Conservation (phyloP, 139 green algal genomes). For the Ostreobium quekettii region DNA sequence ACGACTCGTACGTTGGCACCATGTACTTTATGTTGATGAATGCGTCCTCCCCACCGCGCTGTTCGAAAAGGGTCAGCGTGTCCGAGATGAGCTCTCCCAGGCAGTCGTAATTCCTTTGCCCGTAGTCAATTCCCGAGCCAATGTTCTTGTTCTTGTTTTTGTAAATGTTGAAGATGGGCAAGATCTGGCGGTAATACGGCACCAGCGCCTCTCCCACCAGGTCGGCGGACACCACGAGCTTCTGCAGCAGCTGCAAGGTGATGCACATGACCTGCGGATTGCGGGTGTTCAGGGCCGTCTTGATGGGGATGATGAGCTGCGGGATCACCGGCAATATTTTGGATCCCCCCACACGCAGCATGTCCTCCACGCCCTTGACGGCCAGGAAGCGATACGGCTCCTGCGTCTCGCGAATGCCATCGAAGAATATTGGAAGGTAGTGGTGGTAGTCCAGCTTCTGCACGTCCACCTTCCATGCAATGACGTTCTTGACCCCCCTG, state of each 20-base stretch:
- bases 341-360: conserved; percentile 50
- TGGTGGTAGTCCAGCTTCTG: conserved; percentile 77
- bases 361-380: conserved; percentile 70
- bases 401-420: conserved; percentile 77
- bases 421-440: conserved; percentile 87
- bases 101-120: conserved; percentile 59
- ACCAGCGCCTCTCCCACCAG: conserved; percentile 72
- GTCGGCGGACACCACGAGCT: conserved; percentile 55
- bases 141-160: conserved; percentile 69
- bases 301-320: conserved; percentile 84
- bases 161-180: conserved; percentile 81
- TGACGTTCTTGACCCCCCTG: conserved; percentile 62
- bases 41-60: conserved; percentile 67
- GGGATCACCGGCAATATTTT: conserved; percentile 79
- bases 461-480: conserved; percentile 76
- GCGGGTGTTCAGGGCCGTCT: conserved; percentile 70
- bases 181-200: conserved; percentile 80
- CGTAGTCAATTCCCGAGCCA: conserved; percentile 76
- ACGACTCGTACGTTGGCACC: conserved; percentile 64
- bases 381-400: conserved; percentile 81
- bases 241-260: conserved; percentile 69
- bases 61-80: conserved; percentile 71
- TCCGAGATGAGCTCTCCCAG: conserved; percentile 68
- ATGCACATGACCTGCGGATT: conserved; percentile 67
- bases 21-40: conserved; percentile 94